These are phyloP conservation scores for Byssochlamys sp. DNA, from an alignment of 2,329 filamentous ascomycete genomes.

Conservation along the genomic window DNA sequence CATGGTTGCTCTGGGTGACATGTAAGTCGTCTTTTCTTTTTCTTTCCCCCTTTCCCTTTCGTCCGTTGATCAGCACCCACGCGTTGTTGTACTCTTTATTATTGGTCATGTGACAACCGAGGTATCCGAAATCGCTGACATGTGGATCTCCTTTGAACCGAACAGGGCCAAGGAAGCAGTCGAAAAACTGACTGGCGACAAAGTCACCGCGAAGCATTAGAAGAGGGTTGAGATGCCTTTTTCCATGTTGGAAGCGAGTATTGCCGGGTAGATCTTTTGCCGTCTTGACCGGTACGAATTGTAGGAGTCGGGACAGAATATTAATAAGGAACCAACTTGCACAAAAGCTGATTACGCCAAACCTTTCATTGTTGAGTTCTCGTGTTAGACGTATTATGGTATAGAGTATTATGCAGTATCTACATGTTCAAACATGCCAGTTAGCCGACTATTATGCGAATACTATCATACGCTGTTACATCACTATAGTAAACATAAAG, in stretches of 20 bases:
- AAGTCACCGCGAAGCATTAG: constrained; percentile 57
- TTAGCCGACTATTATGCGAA: too few relatives aligned
- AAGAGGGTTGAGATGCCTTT: constrained; percentile 34
- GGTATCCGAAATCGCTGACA: constrained; percentile 17
- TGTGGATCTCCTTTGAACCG: constrained; percentile 16
- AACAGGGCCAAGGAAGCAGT: constrained; percentile 55
- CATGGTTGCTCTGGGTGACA: constrained; percentile 98
- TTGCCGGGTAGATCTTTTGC: background rate
- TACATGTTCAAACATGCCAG: too few relatives aligned
- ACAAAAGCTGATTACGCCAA: background rate
- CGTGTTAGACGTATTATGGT: too few relatives aligned
- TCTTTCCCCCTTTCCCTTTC: background rate
- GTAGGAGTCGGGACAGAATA: background rate
- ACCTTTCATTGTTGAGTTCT: too few relatives aligned
- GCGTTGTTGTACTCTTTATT: background rate
- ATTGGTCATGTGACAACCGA: constrained; percentile 17
- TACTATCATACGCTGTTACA: too few relatives aligned
- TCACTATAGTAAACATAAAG: too few relatives aligned
- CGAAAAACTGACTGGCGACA: constrained; percentile 55
- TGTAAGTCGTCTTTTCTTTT: constrained; percentile 50
- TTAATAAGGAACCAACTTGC: background rate
- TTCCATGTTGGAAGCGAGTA: constrained; percentile 12
- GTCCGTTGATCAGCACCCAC: background rate
- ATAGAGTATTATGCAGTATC: too few relatives aligned
- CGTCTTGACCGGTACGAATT: background rate